These are phyloP conservation scores for Cladosporium sp. DNA, from an alignment of 2,329 filamentous ascomycete species.

Conservation along the genomic window DNA sequence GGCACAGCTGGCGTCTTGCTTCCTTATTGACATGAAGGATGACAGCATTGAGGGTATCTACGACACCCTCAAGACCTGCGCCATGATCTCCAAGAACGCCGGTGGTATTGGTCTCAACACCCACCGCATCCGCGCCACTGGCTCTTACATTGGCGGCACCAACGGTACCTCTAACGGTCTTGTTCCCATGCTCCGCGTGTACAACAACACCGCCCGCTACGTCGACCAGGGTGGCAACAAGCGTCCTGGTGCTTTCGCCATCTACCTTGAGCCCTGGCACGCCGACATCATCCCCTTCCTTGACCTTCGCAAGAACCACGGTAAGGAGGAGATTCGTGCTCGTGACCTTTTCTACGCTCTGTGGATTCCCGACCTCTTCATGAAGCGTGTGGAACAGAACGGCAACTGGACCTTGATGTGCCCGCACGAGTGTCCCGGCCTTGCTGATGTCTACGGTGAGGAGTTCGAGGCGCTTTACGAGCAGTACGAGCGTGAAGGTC, in stretches of 20 bases:
- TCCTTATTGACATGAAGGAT: conserved; percentile 98
- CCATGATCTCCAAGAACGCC: conserved; percentile 99
- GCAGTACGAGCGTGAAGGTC: conserved; percentile 78
- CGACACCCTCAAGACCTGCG: conserved; percentile 97
- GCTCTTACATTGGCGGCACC: conserved; percentile 95
- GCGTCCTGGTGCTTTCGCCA: conserved; percentile 94
- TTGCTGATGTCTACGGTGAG: conserved; percentile 94
- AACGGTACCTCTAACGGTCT: conserved; percentile 98
- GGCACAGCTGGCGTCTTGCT: conserved; percentile 93
- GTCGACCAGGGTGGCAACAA: conserved; percentile 99
- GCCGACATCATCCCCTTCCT: conserved; percentile 96
- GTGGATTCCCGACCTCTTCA: conserved; percentile 98
- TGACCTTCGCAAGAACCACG: conserved; percentile 97
- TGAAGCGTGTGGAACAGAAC: conserved; percentile 98
- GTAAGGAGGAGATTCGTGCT: conserved; percentile 95
- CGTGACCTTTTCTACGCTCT: conserved; percentile 96
- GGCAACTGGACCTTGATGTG: conserved; percentile 97
- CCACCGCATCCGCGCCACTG: conserved; percentile 93
- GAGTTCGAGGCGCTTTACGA: conserved; percentile 95
- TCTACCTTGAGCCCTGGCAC: conserved; percentile 99
- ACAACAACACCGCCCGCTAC: conserved; percentile 98
- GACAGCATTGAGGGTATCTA: conserved; percentile 99
- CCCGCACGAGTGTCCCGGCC: conserved; percentile 89
- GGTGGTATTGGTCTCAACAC: conserved; percentile 96
- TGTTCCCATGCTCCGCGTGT: conserved; percentile 95